A percentile compares a stretch with the other conserved stretches of the same genome.
Evolutionary conservation across 208 protist genomes (phyloP).

Genomic region (Leishmania tarentolae): DNA sequence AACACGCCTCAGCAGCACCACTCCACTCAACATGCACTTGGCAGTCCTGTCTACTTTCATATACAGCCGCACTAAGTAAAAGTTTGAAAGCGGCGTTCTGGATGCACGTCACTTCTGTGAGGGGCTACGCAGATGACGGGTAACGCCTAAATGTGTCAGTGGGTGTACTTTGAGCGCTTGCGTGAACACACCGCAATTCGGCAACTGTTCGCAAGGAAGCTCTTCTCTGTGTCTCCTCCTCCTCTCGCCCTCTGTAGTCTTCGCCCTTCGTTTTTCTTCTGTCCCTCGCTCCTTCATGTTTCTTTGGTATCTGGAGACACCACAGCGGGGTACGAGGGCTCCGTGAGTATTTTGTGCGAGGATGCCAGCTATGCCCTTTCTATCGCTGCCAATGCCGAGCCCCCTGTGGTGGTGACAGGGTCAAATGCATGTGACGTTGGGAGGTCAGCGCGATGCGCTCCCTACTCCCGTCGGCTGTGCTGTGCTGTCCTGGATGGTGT

Average conservation of each 20-base stretch:
- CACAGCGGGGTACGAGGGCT: not conserved
- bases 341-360: not conserved
- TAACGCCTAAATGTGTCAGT: no score
- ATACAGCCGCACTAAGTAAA: conserved; percentile 13
- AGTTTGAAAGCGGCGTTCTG: not conserved
- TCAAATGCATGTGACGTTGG: not conserved
- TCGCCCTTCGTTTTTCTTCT: not conserved
- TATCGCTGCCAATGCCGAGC: not conserved
- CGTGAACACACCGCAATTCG: not conserved
- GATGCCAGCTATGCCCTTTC: not conserved
- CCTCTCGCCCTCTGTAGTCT: not conserved
- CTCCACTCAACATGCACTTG: conserved; percentile 3
- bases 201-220: not conserved
- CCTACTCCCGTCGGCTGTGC: not conserved
- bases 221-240: not conserved
- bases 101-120: not conserved
- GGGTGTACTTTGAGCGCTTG: not conserved
- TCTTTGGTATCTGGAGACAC: not conserved
- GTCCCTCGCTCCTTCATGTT: not conserved
- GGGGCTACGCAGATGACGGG: no score
- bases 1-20: conserved; percentile 13
- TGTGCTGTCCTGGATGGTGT: not conserved
- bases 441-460: not conserved
- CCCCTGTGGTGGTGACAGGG: not conserved
- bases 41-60: conserved; percentile 25